These are phyloP conservation scores for Ogataea paradorogensis DNA, from an alignment of 805 yeast species.

Conservation along the genomic window DNA sequence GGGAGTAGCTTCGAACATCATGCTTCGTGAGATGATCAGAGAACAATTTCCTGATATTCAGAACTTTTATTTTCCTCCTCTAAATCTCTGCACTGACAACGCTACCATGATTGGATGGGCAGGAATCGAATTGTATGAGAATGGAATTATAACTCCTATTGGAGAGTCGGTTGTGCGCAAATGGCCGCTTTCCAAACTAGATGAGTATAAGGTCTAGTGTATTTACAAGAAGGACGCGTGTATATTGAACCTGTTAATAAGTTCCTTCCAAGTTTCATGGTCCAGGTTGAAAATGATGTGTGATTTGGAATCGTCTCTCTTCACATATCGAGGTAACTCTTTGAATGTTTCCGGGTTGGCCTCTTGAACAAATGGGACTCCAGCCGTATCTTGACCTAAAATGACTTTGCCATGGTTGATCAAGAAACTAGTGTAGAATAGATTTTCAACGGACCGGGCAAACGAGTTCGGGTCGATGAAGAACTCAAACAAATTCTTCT, in stretches of 20 bases:
- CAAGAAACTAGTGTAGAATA: conserved; percentile 79
- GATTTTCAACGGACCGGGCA: conserved; percentile 76
- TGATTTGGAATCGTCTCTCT: conserved; percentile 32
- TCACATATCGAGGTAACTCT: conserved; percentile 18
- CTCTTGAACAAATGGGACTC: conserved; percentile 32
- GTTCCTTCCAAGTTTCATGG: conserved; percentile 57
- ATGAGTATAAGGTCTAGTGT: conserved; percentile 19
- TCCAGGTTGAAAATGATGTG: conserved; percentile 78
- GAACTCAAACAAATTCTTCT: conserved; percentile 60
- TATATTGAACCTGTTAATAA: conserved; percentile 55
- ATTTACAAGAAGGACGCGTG: conserved; percentile 42
- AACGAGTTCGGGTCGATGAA: conserved; percentile 75
- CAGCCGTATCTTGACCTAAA: conserved; percentile 50
- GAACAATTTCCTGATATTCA: conserved; percentile 34
- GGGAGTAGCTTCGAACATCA: conserved; percentile 83
- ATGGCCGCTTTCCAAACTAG: conserved; percentile 73
- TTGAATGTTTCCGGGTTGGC: conserved; percentile 24
- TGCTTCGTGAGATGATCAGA: conserved; percentile 48
- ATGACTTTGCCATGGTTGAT: conserved; percentile 67
- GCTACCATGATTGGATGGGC: conserved; percentile 98
- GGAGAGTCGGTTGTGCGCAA: conserved; percentile 64
- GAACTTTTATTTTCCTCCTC: conserved; percentile 62
- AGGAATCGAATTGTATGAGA: conserved; percentile 81
- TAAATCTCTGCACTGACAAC: conserved; percentile 83
- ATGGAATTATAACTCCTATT: conserved; percentile 47